Evolutionary conservation across 352 stramenopile genomes (phyloP), one percentile per base, ranked within the genome.

Genomic region (Phytophthora sansomeana): DNA sequence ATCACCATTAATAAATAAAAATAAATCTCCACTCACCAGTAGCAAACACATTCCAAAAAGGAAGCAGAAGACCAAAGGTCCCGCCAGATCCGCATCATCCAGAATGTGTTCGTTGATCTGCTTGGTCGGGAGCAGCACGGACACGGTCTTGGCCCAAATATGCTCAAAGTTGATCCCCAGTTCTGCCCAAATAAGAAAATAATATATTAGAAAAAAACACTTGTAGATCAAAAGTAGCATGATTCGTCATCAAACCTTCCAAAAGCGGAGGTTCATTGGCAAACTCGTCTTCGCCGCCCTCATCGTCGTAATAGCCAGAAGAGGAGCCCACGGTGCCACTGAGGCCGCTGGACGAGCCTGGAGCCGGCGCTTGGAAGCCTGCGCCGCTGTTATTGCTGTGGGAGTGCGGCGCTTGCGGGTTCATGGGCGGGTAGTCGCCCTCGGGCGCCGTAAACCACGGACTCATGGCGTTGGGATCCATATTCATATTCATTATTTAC

Each of bases 151-250:
- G 65, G 87, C 79, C 75, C 93, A 95, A 63, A 99, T 99, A 68
- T 99, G 97, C 32, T 94, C 82, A 51, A 99, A 98, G 72, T 99
- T 97, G 63, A 99, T 98, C 13, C 96, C 97, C 13, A 99, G 72
- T 75, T 99, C 97, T 93, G 36, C 17, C 11, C 17, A 32, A 19
- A 43, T 63, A 47, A 50, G 50, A 49, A 46, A 24, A 54, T 39
- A 68, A 10, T 41, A 43, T 26, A 41, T 16, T 46, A 46, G 42
- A 35, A 61, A 58, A 19, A 36, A 42, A 47, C 14, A 63, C 16
- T 36, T 54, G 7, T 4, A 57, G 13, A 54, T 19, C 38, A 65
- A 26, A 8, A 44, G 50, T n/a, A 21, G 51, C 39, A 44, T 36
- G 21, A 62, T 59, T 36, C 16, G 13, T 48, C 32, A 51, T 47